Base-by-base conservation (phyloP, 2,329 filamentous ascomycete species). In the Davidsoniella eucalypti region DNA sequence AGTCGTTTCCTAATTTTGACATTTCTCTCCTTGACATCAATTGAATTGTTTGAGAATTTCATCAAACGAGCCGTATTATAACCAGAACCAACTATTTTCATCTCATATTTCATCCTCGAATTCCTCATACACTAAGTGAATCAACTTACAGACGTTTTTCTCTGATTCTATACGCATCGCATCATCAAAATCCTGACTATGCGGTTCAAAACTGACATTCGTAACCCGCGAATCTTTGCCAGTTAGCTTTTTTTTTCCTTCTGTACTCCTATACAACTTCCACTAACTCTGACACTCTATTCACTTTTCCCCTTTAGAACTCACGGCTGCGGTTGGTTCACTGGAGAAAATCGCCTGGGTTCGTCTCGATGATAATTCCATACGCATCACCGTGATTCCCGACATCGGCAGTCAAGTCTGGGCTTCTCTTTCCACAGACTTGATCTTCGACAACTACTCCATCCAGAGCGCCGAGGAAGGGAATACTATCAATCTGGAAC, bases 341-440 rank as follows among this genome's bases (percentile, higher is more conserved):
- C 67, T 83, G 29, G 86, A 87, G 57, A 87, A 90, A 64, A 82
- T 93, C 55, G 87, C 85, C 43, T 94, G 88, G 87, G 73, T 94
- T 55, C 84, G 87, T 56, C 76, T 98, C 33, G 86, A 90, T 66
- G 78, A 93, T 66, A 81, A 88, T 53, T 81, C 82, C 50, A 81
- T 90, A 51, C 87, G 88, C 58, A 94, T 98, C 67, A 96, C 92
- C 54, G 85, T 96, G 59, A 90, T 96, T 55, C 88, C 92, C 1
- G 87, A 95, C 62, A 82, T 85, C 60, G 90, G 92, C 54, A 93
- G 87, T 7, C 90, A 96, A 71, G 90, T 96, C 50, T 98, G 92
- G 92, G 86, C 87, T 40, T 75, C 73, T 43, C 66, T 80, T 23
- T 66, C 69, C 21, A 75, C 84, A 73, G 85, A 94, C 61, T 80